A percentile compares a stretch with the other conserved stretches of the same genome.
Evolutionary conservation across 129 eudicot genomes (phyloP).

Genomic region (Flaveria brownii): DNA sequence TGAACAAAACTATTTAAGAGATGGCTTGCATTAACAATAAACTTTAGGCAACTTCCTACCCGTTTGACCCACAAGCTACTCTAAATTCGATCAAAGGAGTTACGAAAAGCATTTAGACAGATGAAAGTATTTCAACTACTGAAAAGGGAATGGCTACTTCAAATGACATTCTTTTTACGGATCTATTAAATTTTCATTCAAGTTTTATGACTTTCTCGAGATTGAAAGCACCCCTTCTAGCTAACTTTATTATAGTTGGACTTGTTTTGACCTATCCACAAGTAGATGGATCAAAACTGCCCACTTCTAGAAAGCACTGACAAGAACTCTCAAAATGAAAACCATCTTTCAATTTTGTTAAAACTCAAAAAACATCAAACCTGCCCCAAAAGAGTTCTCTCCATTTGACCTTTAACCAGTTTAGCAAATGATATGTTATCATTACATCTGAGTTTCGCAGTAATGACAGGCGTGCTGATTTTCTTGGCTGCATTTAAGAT

Average conservation of each 20-base stretch:
- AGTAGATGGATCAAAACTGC: not conserved
- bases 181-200: too few relatives aligned
- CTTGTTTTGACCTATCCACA: not conserved
- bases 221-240: not conserved
- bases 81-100: too few relatives aligned
- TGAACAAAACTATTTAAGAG: not conserved
- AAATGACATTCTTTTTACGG: too few relatives aligned
- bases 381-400: slow-evolving; percentile 83
- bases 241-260: not conserved
- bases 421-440: slow-evolving; percentile 46
- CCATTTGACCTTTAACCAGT: slow-evolving; percentile 73
- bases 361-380: slow-evolving; percentile 33
- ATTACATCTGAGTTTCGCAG: slow-evolving; percentile 54
- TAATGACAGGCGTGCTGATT: slow-evolving; percentile 87
- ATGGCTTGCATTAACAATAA: not conserved
- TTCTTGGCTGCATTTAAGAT: slow-evolving; percentile 84
- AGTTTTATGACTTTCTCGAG: too few relatives aligned
- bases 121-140: too few relatives aligned
- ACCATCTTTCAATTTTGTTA: not conserved
- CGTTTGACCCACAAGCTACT: not conserved
- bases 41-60: not conserved
- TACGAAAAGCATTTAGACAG: too few relatives aligned
- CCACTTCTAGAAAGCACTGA: not conserved
- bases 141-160: too few relatives aligned
- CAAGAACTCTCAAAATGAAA: not conserved